Evolutionary conservation across 371 early-diverging fungal species (phyloP), one percentile per base, ranked within the genome.

Genomic region (Apophysomyces trapeziformis): DNA sequence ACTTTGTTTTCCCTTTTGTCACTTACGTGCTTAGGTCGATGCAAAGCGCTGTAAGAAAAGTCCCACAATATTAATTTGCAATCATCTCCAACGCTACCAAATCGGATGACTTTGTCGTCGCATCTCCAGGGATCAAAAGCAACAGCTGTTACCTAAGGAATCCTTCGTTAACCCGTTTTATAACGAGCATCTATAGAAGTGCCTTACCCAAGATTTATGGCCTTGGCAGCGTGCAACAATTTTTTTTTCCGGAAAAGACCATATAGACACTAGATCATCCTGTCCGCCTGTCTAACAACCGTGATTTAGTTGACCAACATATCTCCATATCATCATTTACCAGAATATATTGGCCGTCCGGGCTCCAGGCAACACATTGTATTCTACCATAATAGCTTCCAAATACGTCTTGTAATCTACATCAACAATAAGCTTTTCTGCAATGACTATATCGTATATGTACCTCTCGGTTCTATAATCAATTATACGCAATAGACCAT

Each of bases 261-360:
- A 98, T 5, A 99, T 86, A 1, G 93, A 89, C 8, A 98, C 86
- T 35, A 94, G 72, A 71, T 99, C 97, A 74, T 99, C 99, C 74
- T 99, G 96, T 1, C 96, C 93, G 5, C 96, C 92, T 1, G 88
- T 85, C 83, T 80, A 60, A 36, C 21, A 37, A 32, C 43, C 5
- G 16, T 1, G 44, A 1, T 21, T 41, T 13, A 41, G 14, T 56
- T 12, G 41, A 0, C 35, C 14, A 32, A 5, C 26, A 16, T 0
- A 59, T 8, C 61, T 50, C 38, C 8, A 57, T 39, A 36, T 36
- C 13, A 16, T 44, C 11, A 63, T 43, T 89, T 72, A 93, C 92
- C 57, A 96, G 76, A 35, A 99, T 78, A 68, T 93, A 96, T 68
- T 87, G 90, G 36, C 91, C 92, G 73, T 96, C 96, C 3, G 92